Evolutionary conservation across 176 grass and related monocot species (phyloP).

Genomic region (Dactylis glomerata): DNA sequence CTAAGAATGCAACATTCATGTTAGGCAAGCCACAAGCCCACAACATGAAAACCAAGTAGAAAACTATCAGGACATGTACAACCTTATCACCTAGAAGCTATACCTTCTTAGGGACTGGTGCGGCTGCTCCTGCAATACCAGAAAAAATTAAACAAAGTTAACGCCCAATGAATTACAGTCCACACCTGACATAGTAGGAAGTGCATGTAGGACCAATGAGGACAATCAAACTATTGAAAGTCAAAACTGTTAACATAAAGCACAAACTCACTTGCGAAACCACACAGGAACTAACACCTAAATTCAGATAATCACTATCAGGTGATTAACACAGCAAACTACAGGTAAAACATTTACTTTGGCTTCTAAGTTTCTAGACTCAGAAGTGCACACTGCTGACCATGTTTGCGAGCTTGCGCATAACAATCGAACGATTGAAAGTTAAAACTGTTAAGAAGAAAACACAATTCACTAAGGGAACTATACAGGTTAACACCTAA

Average conservation of each 20-base stretch:
- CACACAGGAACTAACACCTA: neutral
- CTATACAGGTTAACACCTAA: neutral
- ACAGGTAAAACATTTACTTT: neutral
- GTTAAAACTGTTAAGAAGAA: neutral
- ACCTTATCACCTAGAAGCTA: neutral
- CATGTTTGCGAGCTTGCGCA: neutral
- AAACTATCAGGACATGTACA: neutral
- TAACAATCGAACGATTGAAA: neutral
- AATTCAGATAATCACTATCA: neutral
- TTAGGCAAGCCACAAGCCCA: neutral
- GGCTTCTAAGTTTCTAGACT: neutral
- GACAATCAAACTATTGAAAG: neutral
- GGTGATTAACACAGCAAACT: neutral
- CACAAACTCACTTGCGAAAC: neutral
- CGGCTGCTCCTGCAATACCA: slow-evolving; percentile 34
- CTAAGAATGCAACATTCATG: neutral
- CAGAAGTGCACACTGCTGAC: neutral
- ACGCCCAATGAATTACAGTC: neutral
- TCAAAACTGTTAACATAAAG: neutral
- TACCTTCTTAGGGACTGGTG: slow-evolving; percentile 39
- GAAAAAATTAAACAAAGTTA: slow-evolving; percentile 21
- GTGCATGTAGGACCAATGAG: neutral
- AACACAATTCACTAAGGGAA: neutral
- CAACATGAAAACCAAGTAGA: slow-evolving; percentile 4
- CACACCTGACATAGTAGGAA: neutral